Percentiles rank a stretch among this genome's conserved stretches.
phyloP scores from a whole-genome alignment of 108 stramenopile genomes.

The Nannochloropsis salina region DNA sequence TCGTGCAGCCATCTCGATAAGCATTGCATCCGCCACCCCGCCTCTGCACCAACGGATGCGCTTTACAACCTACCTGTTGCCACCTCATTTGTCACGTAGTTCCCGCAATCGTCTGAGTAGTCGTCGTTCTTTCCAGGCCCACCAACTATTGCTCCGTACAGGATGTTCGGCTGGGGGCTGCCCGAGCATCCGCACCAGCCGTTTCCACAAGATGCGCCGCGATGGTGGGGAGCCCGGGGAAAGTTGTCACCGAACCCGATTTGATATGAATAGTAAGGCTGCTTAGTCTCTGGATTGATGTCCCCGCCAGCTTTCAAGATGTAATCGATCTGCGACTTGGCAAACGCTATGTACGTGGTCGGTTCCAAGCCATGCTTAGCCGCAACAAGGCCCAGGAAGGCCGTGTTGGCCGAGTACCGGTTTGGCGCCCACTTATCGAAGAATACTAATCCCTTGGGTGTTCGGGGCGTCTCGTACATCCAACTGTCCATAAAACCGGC shows the following conservation, averaged over 20 bases:
- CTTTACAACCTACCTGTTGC: not conserved
- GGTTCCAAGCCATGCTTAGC: not conserved
- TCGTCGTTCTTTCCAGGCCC: not conserved
- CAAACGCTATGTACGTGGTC: not conserved
- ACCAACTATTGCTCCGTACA: not conserved
- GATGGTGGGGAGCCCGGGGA: not conserved
- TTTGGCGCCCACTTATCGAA: conserved; percentile 10
- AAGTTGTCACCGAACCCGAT: not conserved
- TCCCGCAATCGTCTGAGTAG: conserved; percentile 14
- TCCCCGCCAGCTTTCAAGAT: conserved; percentile 12
- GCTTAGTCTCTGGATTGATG: not conserved
- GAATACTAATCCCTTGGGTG: not conserved
- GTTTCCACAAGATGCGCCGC: not conserved
- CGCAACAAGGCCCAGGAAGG: not conserved
- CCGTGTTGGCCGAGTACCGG: not conserved
- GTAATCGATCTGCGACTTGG: conserved; percentile 6
- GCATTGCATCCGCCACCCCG: no score
- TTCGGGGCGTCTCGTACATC: not conserved
- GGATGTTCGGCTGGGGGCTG: not conserved
- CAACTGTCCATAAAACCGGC: conserved; percentile 11
- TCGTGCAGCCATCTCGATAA: no score
- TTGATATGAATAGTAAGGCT: conserved; percentile 6
- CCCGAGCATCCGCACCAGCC: not conserved
- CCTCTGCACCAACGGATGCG: no score
- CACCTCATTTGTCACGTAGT: conserved; percentile 6